Base-by-base conservation (phyloP, 495 filamentous ascomycete genomes). In the Podospora comata region DNA sequence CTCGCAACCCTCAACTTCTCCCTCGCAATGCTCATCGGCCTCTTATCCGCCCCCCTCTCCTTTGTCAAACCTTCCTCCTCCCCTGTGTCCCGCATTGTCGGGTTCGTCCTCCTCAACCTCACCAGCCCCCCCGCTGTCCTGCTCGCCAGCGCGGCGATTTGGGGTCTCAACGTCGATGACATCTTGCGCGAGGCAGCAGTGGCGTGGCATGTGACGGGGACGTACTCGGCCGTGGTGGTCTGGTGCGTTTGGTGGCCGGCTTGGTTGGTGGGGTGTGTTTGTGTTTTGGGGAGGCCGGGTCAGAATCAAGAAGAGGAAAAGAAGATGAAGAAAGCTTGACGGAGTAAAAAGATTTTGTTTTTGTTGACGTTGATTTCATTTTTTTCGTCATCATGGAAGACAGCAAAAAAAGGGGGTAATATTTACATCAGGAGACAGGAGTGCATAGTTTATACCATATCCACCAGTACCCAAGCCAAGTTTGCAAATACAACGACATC, bases 191-290 rank as follows among this genome's bases (percentile, higher is more conserved):
- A 92, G 77, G 93, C 92, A 18, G 91, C 91, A 2, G 92, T 94
- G 71, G 95, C 91, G 0, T 98, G 94, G 95, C 84, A 90, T 73
- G 91, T 97, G 19, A 93, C 89, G 85, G 94, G 94, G 2, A 86
- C 94, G 83, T 96, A 93, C 83, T 96, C 93, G 53, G 83, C 90
- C 68, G 87, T 98, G 7, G 88, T 98, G 53, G 88, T 98, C 19
- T 99, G 96, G 93, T 92, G 92, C 77, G 92, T 98, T 32, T 99
- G 95, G 95, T 99, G 94, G 94, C 96, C 95, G 7, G 93, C 92
- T 26, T 98, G 95, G 96, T 72, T 97, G 64, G 85, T 86, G 16
- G 92, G 80, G 5, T 71, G 76, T 20, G 71, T 84, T 13, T 67
- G 79, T 5, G 77, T 85, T 32, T 72, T 83, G 65, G 83, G 73